Percentiles rank a stretch among this genome's conserved stretches.
Conservation (phyloP, 192 early-diverging fungal species). For the Backusella morwellensis region DNA sequence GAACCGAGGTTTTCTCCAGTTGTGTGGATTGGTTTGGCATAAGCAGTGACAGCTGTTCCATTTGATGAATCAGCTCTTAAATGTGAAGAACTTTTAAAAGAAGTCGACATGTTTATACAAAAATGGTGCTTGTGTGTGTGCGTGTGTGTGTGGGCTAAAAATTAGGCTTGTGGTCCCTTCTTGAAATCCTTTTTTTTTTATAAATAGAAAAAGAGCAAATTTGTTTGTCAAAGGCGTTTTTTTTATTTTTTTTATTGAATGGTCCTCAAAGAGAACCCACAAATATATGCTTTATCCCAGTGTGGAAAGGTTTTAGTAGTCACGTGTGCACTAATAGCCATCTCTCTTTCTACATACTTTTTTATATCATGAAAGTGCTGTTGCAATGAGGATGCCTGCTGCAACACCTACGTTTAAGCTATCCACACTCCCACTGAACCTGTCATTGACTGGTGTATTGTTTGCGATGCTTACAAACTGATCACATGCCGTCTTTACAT, state of each 20-base stretch:
- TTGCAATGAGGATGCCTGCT: conserved; percentile 26
- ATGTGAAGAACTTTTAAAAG: not conserved
- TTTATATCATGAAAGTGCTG: not conserved
- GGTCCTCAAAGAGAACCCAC: no score
- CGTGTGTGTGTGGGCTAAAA: not conserved
- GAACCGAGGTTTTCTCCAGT: conserved; percentile 33
- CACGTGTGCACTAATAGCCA: not conserved
- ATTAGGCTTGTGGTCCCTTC: not conserved
- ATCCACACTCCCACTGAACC: conserved; percentile 22
- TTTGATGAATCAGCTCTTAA: not conserved
- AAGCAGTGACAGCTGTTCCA: not conserved
- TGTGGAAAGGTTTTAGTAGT: not conserved
- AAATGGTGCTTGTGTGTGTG: not conserved
- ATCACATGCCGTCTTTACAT: conserved; percentile 55
- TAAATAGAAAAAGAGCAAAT: not conserved
- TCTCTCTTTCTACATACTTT: not conserved
- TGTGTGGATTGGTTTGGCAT: conserved; percentile 4
- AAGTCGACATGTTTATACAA: not conserved
- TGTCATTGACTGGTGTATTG: not conserved
- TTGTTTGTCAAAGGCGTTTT: no score
- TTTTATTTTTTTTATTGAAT: no score
- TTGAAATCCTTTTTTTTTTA: not conserved
- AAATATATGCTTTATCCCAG: not conserved
- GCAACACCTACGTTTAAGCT: conserved; percentile 45
- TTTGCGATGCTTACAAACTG: conserved; percentile 54